Conservation (phyloP, 441 rosid genomes). For the Flueggea neowawraea region DNA sequence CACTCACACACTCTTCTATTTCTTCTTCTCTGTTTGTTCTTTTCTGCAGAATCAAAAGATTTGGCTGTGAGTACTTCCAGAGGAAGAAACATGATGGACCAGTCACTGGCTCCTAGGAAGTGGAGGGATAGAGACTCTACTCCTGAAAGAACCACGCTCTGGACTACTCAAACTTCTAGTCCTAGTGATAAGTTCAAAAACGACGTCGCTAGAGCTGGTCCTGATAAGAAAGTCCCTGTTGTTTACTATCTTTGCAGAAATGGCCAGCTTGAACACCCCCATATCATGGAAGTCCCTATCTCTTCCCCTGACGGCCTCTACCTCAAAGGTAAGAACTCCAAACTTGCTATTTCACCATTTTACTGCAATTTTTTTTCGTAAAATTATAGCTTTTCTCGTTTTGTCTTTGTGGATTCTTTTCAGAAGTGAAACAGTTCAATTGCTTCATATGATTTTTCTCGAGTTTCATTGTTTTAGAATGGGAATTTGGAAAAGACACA, state of each 20-base stretch:
- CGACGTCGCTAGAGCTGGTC: not conserved
- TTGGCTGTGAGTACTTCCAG: constrained; percentile 32
- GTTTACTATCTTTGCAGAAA: constrained; percentile 90
- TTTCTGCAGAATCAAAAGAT: constrained; percentile 8
- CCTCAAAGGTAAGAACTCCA: constrained; percentile 63
- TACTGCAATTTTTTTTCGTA: too few species aligned
- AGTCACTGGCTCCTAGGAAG: constrained; percentile 40
- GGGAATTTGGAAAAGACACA: not conserved
- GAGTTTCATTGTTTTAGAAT: not conserved
- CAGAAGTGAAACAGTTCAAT: too few species aligned
- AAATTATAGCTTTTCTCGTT: too few species aligned
- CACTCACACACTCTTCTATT: not conserved
- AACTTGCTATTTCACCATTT: too few species aligned
- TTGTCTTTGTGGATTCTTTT: too few species aligned
- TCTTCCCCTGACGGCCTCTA: constrained; percentile 74
- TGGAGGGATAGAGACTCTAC: constrained; percentile 48
- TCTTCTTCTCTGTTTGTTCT: constrained; percentile 1
- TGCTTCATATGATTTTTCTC: too few species aligned
- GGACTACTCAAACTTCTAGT: constrained; percentile 39
- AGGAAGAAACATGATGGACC: constrained; percentile 31
- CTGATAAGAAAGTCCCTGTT: constrained; percentile 56
- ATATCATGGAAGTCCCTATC: constrained; percentile 80
- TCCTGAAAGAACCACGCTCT: constrained; percentile 64
- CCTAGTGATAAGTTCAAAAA: constrained; percentile 23
- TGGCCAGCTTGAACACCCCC: constrained; percentile 97